A percentile compares a stretch with the other conserved stretches of the same genome.
These are phyloP conservation scores for Epichloe bromicola DNA, from an alignment of 2,329 filamentous ascomycete genomes.

Conservation along the genomic window DNA sequence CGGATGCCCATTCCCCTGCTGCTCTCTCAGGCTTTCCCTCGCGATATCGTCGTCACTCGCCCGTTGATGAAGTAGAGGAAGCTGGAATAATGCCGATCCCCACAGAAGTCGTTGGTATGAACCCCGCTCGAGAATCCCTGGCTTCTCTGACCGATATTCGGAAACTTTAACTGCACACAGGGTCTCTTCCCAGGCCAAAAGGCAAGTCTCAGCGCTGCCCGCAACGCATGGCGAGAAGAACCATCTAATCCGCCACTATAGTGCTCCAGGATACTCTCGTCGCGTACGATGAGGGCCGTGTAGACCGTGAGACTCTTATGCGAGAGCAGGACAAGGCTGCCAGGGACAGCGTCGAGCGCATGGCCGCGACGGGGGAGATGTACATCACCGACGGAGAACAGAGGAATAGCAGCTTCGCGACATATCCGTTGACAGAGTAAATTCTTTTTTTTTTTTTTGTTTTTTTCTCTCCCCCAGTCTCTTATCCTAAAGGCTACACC, in stretches of 20 bases:
- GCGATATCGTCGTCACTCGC: too few species aligned
- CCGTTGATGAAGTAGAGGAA: too few species aligned
- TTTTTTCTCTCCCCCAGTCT: too few species aligned
- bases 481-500: not conserved
- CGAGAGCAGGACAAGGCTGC: constrained; percentile 5
- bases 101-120: not conserved
- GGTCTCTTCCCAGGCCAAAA: not conserved
- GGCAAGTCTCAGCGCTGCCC: not conserved
- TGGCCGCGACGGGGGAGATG: constrained; percentile 4
- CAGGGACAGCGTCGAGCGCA: constrained; percentile 4
- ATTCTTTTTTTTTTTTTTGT: not conserved
- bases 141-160: not conserved
- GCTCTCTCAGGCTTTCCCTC: not conserved
- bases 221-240: not conserved
- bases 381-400: constrained; percentile 8
- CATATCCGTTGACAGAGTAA: constrained; percentile 6
- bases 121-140: not conserved
- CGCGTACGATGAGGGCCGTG: constrained; percentile 5
- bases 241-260: not conserved
- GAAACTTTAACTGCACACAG: not conserved
- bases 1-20: too few species aligned
- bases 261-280: constrained; percentile 6
- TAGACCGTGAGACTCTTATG: constrained; percentile 3
- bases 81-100: not conserved
- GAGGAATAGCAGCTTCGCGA: constrained; percentile 7